Base-by-base conservation (phyloP, 1,284 basidiomycete genomes). In the Marasmius sp. region DNA sequence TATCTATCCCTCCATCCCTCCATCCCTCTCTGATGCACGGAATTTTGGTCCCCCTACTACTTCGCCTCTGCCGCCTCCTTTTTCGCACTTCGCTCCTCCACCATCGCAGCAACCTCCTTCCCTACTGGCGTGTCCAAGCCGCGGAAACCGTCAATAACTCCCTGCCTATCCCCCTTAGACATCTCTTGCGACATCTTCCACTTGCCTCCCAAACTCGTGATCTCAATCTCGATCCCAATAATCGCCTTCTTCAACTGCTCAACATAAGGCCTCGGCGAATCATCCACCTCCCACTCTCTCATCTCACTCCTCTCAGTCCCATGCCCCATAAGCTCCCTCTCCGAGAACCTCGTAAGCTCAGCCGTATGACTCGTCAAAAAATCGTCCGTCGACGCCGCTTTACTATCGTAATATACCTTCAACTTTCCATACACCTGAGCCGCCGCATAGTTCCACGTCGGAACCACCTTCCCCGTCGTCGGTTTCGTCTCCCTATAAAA, bases 151-250 rank as follows among this genome's bases (percentile, higher is more conserved):
- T 64, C 57, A 5, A 71, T 56, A 1, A 69, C 62, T 20, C 70
- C 71, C 11, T 65, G 55, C 36, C 67, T 57, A 61, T 72, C 71
- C 2, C 67, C 68, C 33, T 54, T 54, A 1, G 51, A 34, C 58
- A 65, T 22, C 62, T 72, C 71, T 64, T 72, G 71, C 48, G 65
- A 68, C 68, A 72, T 69, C 64, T 72, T 72, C 57, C 61, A 71
- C 62, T 67, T 69, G 18, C 71, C 71, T 12, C 52, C 71, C 51
- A 71, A 64, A 37, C 60, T 45, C 52, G 61, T 65, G 43, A 72
- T 68, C 60, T 65, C 58, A 10, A 72, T 54, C 66, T 72, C 70
- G 14, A 72, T 58, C 11, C 71, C 71, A n/a, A 72, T 66, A 39
- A 72, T 70, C 10, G 68, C 69, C 65, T 69, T 70, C 64, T 70